phyloP scores from a whole-genome alignment of 2,329 filamentous ascomycete genomes.

The Aureobasidium pullulans region DNA sequence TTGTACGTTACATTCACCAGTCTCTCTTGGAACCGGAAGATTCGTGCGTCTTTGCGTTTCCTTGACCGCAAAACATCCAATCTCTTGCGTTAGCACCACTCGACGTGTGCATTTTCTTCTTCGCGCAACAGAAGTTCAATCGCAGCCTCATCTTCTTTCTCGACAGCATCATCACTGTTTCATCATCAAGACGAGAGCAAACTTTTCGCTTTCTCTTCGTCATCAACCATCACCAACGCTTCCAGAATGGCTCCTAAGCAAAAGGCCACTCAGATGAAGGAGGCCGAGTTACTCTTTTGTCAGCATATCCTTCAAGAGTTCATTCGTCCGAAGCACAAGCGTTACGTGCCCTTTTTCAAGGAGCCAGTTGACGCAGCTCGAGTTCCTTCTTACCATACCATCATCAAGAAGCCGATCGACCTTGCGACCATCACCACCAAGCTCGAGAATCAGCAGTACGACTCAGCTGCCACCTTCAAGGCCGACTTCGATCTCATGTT shows the following conservation, averaged over 20 bases:
- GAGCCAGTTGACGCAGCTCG: neutral
- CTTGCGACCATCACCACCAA: neutral
- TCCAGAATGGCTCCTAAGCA: neutral
- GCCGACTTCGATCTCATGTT: constrained; percentile 3
- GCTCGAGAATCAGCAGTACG: neutral
- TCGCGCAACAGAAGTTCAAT: too few relatives aligned
- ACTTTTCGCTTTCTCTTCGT: neutral
- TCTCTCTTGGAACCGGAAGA: too few relatives aligned
- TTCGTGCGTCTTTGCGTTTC: too few relatives aligned
- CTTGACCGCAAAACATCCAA: too few relatives aligned
- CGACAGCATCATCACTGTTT: neutral
- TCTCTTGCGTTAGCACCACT: too few relatives aligned
- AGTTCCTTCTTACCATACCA: neutral
- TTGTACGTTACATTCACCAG: too few relatives aligned
- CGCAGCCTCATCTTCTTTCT: too few relatives aligned
- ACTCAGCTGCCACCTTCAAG: neutral
- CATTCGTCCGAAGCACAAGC: neutral
- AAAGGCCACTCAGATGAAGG: neutral
- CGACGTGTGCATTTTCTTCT: too few relatives aligned
- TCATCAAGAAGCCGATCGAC: neutral
- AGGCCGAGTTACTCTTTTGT: neutral
- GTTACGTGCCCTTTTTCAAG: neutral
- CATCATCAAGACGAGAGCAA: neutral
- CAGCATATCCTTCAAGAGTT: neutral
- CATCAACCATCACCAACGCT: neutral